phyloP scores from a whole-genome alignment of 805 yeast species.

The Wickerhamomyces tratensis region DNA sequence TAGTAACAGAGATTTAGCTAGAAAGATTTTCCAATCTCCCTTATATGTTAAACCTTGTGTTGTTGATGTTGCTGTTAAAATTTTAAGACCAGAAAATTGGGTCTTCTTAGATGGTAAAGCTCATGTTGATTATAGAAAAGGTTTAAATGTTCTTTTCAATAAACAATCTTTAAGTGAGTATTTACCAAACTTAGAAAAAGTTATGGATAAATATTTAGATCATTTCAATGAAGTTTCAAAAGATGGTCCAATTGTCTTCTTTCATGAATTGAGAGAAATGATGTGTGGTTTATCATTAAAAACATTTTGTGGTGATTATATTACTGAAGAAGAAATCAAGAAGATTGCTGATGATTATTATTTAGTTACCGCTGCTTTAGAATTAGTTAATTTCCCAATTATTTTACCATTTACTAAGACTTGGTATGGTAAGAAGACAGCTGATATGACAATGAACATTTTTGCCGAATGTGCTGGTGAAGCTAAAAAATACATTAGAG shows the following conservation, averaged over 20 bases:
- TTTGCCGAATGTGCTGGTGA: slow-evolving; percentile 81
- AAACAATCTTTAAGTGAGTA: slow-evolving; percentile 74
- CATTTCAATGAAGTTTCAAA: slow-evolving; percentile 48
- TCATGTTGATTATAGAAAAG: slow-evolving; percentile 86
- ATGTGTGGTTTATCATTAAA: slow-evolving; percentile 90
- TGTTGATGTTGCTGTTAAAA: slow-evolving; percentile 93
- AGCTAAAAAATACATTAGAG: slow-evolving; percentile 73
- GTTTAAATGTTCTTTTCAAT: slow-evolving; percentile 84
- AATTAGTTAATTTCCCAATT: slow-evolving; percentile 95
- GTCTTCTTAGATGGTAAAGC: slow-evolving; percentile 95
- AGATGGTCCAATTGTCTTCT: slow-evolving; percentile 65
- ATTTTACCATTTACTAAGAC: slow-evolving; percentile 94
- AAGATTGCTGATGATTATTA: slow-evolving; percentile 88
- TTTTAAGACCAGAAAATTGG: slow-evolving; percentile 94
- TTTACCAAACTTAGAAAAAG: slow-evolving; percentile 73
- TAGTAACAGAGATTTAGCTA: slow-evolving; percentile 75
- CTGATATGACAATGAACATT: slow-evolving; percentile 89
- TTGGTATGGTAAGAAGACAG: slow-evolving; percentile 93
- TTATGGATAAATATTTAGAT: slow-evolving; percentile 76
- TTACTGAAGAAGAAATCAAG: slow-evolving; percentile 84
- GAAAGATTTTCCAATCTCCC: slow-evolving; percentile 81
- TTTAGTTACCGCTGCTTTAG: slow-evolving; percentile 89
- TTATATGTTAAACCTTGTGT: slow-evolving; percentile 93
- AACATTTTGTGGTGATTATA: slow-evolving; percentile 93
- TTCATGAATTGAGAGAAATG: slow-evolving; percentile 92